Conservation (phyloP, 2,329 filamentous ascomycete species). For the Clonostachys sp. region DNA sequence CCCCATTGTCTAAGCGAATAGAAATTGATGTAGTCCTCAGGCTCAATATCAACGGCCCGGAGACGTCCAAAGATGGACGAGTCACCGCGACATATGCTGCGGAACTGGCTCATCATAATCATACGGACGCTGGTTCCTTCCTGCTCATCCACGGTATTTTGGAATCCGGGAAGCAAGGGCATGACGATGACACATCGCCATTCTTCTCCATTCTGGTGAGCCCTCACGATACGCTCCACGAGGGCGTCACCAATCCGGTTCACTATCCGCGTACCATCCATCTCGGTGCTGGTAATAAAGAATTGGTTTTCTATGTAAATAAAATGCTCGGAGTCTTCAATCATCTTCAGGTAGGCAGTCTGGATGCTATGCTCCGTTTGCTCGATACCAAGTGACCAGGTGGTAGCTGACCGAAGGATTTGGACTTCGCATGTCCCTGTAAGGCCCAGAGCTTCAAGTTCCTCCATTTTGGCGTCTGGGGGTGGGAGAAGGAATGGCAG, state of each 20-base stretch:
- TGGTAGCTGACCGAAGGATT: conserved; percentile 82
- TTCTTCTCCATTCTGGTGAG: conserved; percentile 76
- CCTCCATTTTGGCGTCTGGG: conserved; percentile 82
- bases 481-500: conserved; percentile 91
- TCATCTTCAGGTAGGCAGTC: conserved; percentile 91
- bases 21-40: conserved; percentile 93
- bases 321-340: conserved; percentile 92
- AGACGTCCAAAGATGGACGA: conserved; percentile 88
- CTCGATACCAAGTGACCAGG: conserved; percentile 89
- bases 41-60: conserved; percentile 75
- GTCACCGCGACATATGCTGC: conserved; percentile 91
- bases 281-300: conserved; percentile 90
- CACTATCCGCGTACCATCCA: conserved; percentile 79
- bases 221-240: conserved; percentile 84
- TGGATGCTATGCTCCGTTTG: conserved; percentile 92
- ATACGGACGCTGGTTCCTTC: conserved; percentile 91
- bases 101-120: conserved; percentile 96
- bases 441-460: conserved; percentile 82
- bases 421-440: conserved; percentile 96
- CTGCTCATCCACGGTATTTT: conserved; percentile 90
- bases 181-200: conserved; percentile 91
- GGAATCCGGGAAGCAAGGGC: conserved; percentile 96
- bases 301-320: conserved; percentile 99
- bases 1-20: conserved; percentile 92
- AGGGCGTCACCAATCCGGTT: conserved; percentile 94